Conservation (phyloP, 164 flowering plant species). For the Dillenia suffruticosa region DNA sequence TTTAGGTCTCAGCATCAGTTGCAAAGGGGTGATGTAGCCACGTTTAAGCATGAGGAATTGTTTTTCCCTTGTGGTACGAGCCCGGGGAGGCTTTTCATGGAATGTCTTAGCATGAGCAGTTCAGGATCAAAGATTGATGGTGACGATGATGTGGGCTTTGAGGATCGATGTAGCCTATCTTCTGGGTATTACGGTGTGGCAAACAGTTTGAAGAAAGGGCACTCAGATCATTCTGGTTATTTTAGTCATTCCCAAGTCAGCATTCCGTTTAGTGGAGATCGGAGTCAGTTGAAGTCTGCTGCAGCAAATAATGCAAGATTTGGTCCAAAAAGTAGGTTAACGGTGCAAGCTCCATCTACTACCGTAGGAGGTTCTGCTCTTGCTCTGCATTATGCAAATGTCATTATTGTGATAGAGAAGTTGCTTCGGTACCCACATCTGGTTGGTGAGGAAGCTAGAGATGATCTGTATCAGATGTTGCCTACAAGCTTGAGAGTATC, state of each 20-base stretch:
- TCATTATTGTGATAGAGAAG: conserved; percentile 88
- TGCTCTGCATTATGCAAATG: conserved; percentile 90
- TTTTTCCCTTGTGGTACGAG: conserved; percentile 66
- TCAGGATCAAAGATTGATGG: conserved; percentile 60
- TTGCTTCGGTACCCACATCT: conserved; percentile 88
- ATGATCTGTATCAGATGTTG: conserved; percentile 91
- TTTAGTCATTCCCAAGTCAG: conserved; percentile 25
- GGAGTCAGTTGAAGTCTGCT: conserved; percentile 22
- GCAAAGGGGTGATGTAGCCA: conserved; percentile 27
- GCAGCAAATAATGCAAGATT: conserved; percentile 20
- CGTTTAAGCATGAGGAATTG: conserved; percentile 44
- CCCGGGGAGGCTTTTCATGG: conserved; percentile 76
- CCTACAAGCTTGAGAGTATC: conserved; percentile 80
- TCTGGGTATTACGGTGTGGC: conserved; percentile 20
- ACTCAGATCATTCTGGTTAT: conserved; percentile 20
- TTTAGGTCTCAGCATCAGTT: conserved; percentile 26
- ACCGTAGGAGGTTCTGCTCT: conserved; percentile 96
- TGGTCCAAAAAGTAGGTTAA: conserved; percentile 51
- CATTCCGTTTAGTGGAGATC: conserved; percentile 31
- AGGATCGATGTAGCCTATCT: conserved; percentile 36
- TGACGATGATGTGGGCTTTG: conserved; percentile 25
- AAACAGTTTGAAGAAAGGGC: conserved; percentile 37
- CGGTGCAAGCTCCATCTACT: conserved; percentile 44
- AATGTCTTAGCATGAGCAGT: conserved; percentile 77
- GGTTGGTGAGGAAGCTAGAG: conserved; percentile 95